Evolutionary conservation across 805 yeast genomes (phyloP).

Genomic region (Sugiyamaella qingdaonensis): DNA sequence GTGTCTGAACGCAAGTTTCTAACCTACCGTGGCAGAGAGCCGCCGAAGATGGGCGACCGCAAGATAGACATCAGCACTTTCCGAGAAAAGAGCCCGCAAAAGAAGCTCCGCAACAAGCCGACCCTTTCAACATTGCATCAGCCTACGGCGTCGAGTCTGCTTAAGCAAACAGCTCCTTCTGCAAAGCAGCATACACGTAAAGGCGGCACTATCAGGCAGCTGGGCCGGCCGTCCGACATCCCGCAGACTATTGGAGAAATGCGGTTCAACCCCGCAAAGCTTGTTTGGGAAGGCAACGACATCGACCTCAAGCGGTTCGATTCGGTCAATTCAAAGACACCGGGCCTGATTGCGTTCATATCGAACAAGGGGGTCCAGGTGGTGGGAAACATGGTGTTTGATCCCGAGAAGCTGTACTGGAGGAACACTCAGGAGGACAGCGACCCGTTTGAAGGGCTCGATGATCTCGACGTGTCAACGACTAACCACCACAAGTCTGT

Average conservation of each 20-base stretch:
- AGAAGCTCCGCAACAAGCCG: not conserved
- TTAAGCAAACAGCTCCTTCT: constrained; percentile 2
- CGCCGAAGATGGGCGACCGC: not conserved
- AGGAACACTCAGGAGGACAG: constrained; percentile 39
- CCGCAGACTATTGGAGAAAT: constrained; percentile 35
- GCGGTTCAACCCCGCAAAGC: constrained; percentile 49
- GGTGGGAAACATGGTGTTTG: constrained; percentile 57
- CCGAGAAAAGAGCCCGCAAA: constrained; percentile 3
- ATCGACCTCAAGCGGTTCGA: constrained; percentile 53
- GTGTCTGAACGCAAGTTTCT: not conserved
- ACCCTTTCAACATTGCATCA: constrained; percentile 8
- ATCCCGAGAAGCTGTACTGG: constrained; percentile 55
- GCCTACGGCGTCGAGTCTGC: constrained; percentile 9
- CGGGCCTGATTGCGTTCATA: constrained; percentile 35
- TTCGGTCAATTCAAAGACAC: constrained; percentile 23
- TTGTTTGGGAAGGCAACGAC: constrained; percentile 65
- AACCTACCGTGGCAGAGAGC: constrained; percentile 2
- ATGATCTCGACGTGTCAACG: constrained; percentile 37
- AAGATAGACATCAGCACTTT: not conserved
- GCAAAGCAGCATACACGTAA: constrained; percentile 1
- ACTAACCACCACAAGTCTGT: not conserved
- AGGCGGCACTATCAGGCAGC: constrained; percentile 21
- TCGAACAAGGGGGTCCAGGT: constrained; percentile 39
- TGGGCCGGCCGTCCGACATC: constrained; percentile 19
- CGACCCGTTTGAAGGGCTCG: constrained; percentile 47